Conservation (phyloP, 1,139 yeast genomes). For the Ogataea hybrid region DNA sequence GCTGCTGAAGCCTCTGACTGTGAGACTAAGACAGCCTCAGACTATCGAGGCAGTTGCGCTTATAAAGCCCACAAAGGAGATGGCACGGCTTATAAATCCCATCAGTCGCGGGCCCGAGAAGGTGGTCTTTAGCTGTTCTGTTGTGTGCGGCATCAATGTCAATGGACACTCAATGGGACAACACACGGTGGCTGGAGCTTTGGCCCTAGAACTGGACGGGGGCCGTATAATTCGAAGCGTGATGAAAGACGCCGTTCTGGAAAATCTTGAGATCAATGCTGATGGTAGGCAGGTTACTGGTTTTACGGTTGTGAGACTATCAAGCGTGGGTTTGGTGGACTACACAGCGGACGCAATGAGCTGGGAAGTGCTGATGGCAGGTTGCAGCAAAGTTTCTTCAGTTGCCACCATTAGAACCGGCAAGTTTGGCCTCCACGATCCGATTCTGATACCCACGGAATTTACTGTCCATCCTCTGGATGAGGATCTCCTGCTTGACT, state of each 20-base stretch:
- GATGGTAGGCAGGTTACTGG: not conserved
- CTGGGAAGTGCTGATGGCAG: constrained; percentile 1
- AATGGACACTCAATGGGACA: no score
- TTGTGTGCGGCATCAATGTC: no score
- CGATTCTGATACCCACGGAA: not conserved
- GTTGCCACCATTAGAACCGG: not conserved
- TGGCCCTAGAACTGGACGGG: no score
- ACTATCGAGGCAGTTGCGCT: no score
- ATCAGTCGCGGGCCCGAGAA: no score
- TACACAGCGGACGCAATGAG: constrained; percentile 1
- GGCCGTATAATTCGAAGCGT: no score
- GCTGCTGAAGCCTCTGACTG: no score
- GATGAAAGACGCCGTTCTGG: not conserved
- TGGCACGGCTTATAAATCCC: no score
- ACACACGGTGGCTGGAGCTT: no score
- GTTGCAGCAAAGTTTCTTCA: not conserved
- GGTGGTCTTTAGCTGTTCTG: no score
- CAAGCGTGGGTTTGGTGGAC: not conserved
- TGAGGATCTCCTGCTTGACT: not conserved
- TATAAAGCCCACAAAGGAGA: no score
- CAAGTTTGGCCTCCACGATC: not conserved
- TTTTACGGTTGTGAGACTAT: not conserved
- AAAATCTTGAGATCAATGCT: not conserved
- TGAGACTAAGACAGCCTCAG: no score
- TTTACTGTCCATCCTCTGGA: not conserved